Conservation (phyloP, 2,329 filamentous ascomycete genomes). For the Tolypocladium ovalisporum region DNA sequence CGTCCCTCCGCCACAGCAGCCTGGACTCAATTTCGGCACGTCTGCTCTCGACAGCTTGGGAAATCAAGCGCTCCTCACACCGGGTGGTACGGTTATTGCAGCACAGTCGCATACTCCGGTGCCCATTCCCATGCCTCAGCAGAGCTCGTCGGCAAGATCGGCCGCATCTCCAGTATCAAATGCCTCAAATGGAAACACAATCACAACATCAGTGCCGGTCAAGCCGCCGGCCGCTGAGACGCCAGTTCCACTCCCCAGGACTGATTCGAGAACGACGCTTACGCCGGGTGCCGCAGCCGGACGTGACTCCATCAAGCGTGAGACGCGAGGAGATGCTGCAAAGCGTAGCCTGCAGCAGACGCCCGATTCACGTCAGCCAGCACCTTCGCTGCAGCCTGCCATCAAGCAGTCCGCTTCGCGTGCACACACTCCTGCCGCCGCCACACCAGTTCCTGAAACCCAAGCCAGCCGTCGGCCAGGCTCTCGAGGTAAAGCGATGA, state of each 20-base stretch:
- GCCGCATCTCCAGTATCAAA: constrained; percentile 20
- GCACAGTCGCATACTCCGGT: constrained; percentile 30
- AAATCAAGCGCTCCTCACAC: constrained; percentile 4
- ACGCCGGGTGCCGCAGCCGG: constrained; percentile 17
- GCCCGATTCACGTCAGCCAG: constrained; percentile 7
- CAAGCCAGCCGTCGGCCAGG: constrained; percentile 30
- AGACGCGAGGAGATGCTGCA: constrained; percentile 32
- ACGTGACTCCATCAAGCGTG: constrained; percentile 25
- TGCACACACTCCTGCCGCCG: constrained; percentile 19
- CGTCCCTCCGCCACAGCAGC: constrained; percentile 33
- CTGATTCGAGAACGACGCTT: constrained; percentile 19
- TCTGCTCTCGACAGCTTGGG: constrained; percentile 14
- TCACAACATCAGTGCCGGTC: constrained; percentile 16
- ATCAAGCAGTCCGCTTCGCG: constrained; percentile 21
- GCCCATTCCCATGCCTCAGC: constrained; percentile 24
- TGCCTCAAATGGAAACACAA: constrained; percentile 8
- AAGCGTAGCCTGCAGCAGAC: constrained; percentile 29
- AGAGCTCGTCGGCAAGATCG: constrained; percentile 16
- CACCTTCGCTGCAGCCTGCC: constrained; percentile 4
- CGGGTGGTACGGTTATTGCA: constrained; percentile 3
- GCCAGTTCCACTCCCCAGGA: constrained; percentile 24
- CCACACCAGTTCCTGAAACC: constrained; percentile 23
- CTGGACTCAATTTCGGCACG: constrained; percentile 15
- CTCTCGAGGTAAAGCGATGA: constrained; percentile 41
- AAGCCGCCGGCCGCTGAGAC: constrained; percentile 23